These are phyloP conservation scores for Sutorius eximius DNA, from an alignment of 1,284 basidiomycete species.

Conservation along the genomic window DNA sequence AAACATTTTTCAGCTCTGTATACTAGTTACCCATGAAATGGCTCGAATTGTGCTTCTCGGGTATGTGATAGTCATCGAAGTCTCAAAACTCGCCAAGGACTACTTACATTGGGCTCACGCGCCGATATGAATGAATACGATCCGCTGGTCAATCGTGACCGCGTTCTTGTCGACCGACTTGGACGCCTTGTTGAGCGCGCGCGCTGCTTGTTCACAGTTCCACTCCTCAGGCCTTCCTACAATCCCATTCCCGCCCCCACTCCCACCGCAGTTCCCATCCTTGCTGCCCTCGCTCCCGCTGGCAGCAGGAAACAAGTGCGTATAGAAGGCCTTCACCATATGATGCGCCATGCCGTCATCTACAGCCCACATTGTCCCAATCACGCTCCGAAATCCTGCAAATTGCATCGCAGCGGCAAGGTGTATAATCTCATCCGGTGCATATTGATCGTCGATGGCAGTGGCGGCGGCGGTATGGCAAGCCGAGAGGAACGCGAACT, in stretches of 20 bases:
- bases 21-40: no score
- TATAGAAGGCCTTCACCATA: conserved; percentile 27
- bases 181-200: conserved; percentile 24
- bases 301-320: conserved; percentile 3
- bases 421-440: conserved; percentile 21
- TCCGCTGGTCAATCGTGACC: conserved; percentile 29
- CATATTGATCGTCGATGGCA: not conserved
- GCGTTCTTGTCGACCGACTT: conserved; percentile 25
- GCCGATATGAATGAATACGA: conserved; percentile 33
- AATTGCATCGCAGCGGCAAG: conserved; percentile 28
- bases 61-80: no score
- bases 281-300: not conserved
- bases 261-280: not conserved
- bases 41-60: no score
- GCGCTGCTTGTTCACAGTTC: conserved; percentile 21
- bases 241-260: not conserved
- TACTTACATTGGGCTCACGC: not conserved
- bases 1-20: no score
- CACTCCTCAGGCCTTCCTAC: not conserved
- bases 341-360: conserved; percentile 15
- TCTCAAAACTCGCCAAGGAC: no score
- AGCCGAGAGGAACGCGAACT: conserved; percentile 22
- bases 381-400: conserved; percentile 19
- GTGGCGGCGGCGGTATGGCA: conserved; percentile 20
- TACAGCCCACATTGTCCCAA: conserved; percentile 29